These are phyloP conservation scores for Phtheirospermum japonicum DNA, from an alignment of 257 asterid genomes.

Conservation along the genomic window DNA sequence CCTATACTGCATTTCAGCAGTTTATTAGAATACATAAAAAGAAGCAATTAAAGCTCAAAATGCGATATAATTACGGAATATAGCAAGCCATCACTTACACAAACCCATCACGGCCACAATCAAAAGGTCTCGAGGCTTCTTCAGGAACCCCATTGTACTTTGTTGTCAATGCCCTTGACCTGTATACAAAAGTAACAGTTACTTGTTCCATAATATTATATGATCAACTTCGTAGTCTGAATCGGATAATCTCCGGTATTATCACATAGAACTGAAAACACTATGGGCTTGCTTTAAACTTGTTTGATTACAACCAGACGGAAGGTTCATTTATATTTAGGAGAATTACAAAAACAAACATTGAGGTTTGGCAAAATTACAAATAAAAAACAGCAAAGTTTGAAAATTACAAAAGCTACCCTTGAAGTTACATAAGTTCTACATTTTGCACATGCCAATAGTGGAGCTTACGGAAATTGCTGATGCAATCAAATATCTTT, in stretches of 20 bases:
- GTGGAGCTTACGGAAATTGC: not conserved
- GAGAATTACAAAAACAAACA: too few relatives aligned
- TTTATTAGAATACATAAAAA: conserved; percentile 21
- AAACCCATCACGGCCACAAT: conserved; percentile 92
- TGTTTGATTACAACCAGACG: too few relatives aligned
- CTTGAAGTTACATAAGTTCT: not conserved
- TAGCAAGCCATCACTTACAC: conserved; percentile 55
- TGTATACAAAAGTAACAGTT: conserved; percentile 32
- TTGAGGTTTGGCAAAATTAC: not conserved
- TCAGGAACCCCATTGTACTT: conserved; percentile 64
- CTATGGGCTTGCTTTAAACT: too few relatives aligned
- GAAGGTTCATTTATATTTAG: too few relatives aligned
- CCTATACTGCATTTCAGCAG: conserved; percentile 68
- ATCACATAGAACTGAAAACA: too few relatives aligned
- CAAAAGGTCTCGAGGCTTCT: conserved; percentile 95
- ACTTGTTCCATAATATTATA: not conserved
- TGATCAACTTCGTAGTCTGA: not conserved
- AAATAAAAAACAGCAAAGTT: not conserved
- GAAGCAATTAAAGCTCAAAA: conserved; percentile 19
- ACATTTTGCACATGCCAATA: not conserved
- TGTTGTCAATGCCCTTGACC: conserved; percentile 93
- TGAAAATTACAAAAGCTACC: not conserved
- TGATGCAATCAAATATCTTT: not conserved
- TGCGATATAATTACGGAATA: conserved; percentile 5
- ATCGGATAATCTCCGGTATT: too few relatives aligned